phyloP scores from a whole-genome alignment of 139 green algal species.

The Chlamydomonas incerta region DNA sequence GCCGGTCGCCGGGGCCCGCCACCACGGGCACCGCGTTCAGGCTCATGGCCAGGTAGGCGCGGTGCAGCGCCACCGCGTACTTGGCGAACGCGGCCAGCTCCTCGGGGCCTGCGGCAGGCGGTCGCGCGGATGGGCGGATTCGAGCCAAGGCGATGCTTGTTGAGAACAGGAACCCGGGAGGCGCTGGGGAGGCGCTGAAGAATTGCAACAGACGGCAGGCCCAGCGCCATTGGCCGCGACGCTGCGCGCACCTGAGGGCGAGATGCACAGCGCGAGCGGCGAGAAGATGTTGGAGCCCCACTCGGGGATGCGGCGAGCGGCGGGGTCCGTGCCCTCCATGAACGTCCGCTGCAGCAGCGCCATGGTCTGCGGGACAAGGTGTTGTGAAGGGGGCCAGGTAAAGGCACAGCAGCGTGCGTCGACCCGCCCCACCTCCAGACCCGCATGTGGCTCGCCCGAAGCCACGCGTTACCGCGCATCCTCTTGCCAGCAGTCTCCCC shows the following conservation, averaged over 20 bases:
- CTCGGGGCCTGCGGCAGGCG: background rate
- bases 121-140: too few species aligned
- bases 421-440: too few species aligned
- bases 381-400: background rate
- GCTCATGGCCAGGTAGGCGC: conserved; percentile 45
- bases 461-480: too few species aligned
- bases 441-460: too few species aligned
- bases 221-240: too few species aligned
- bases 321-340: conserved; percentile 31
- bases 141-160: background rate
- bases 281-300: conserved; percentile 86
- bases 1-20: background rate
- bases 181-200: too few species aligned
- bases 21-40: background rate
- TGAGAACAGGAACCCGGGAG: background rate
- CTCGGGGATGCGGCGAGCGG: conserved; percentile 72
- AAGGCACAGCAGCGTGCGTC: too few species aligned
- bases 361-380: conserved; percentile 53
- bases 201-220: too few species aligned
- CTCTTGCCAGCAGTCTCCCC: too few species aligned
- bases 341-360: conserved; percentile 69
- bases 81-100: conserved; percentile 75
- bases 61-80: conserved; percentile 57
- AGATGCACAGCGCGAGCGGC: conserved; percentile 74
- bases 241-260: conserved; percentile 41